Evolutionary conservation across 2,329 filamentous ascomycete genomes (phyloP).

Genomic region (Sarocladiaceae sp.): DNA sequence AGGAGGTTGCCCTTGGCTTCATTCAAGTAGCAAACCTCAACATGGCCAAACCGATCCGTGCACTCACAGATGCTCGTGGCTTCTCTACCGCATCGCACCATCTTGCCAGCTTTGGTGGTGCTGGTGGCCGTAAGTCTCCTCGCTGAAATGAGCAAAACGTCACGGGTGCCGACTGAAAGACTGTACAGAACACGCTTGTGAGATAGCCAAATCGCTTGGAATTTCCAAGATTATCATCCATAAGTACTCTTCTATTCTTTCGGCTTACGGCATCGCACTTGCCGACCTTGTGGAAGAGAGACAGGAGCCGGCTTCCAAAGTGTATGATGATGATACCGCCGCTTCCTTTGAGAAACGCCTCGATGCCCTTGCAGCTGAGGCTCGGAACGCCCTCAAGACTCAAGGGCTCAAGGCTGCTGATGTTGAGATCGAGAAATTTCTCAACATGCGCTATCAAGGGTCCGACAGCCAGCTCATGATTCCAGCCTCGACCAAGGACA

Average conservation of each 20-base stretch:
- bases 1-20: slow-evolving; percentile 57
- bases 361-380: slow-evolving; percentile 21
- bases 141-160: no score
- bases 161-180: no score
- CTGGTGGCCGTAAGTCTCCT: no score
- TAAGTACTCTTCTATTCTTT: slow-evolving; percentile 27
- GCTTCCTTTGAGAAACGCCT: slow-evolving; percentile 11
- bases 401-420: slow-evolving; percentile 36
- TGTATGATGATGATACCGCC: slow-evolving; percentile 11
- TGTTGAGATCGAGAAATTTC: slow-evolving; percentile 35
- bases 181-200: slow-evolving; percentile 26
- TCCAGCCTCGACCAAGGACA: slow-evolving; percentile 17
- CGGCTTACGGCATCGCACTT: slow-evolving; percentile 27
- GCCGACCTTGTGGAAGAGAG: slow-evolving; percentile 26
- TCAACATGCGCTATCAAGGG: slow-evolving; percentile 39
- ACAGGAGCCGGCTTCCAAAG: no score
- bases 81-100: slow-evolving; percentile 20
- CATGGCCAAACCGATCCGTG: slow-evolving; percentile 63
- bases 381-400: slow-evolving; percentile 16
- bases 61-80: slow-evolving; percentile 20
- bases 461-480: slow-evolving; percentile 38
- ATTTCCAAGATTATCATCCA: slow-evolving; percentile 25
- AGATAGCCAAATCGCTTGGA: slow-evolving; percentile 23
- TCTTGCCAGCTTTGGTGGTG: slow-evolving; percentile 17
- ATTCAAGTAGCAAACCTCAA: slow-evolving; percentile 68